Evolutionary conservation across 2,329 filamentous ascomycete species (phyloP).

Genomic region (Penicillium thymicola): DNA sequence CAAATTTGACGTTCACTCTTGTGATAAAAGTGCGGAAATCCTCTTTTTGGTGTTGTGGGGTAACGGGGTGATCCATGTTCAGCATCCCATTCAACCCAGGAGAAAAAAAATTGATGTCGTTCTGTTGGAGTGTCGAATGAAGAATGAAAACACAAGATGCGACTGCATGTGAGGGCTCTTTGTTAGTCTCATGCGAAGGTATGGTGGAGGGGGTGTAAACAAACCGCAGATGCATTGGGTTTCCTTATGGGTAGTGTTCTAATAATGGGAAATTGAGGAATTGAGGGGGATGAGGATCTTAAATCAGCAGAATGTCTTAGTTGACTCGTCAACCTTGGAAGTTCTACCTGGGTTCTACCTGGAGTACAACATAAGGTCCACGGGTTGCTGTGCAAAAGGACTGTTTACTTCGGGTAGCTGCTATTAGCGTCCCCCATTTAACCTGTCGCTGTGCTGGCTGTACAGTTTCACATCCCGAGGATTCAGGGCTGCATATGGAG

Average conservation of each 20-base stretch:
- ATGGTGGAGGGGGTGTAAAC: neutral
- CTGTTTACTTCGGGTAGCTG: constrained; percentile 2
- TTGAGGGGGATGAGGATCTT: neutral
- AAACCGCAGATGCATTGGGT: neutral
- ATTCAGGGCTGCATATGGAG: neutral
- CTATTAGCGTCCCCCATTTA: neutral
- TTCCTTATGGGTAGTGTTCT: neutral
- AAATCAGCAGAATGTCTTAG: neutral
- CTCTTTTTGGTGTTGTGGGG: constrained; percentile 24
- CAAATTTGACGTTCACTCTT: constrained; percentile 34
- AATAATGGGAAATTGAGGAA: neutral
- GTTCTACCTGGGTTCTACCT: neutral
- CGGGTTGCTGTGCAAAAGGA: neutral
- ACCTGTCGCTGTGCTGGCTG: neutral
- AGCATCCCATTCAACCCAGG: neutral
- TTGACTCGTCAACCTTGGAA: neutral
- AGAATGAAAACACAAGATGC: neutral
- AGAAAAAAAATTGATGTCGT: too few species aligned
- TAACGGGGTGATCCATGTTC: constrained; percentile 10
- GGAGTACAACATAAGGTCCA: neutral
- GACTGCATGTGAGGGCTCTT: neutral
- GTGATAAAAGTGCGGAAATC: constrained; percentile 29
- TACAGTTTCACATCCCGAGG: neutral
- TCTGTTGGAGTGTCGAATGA: too few species aligned
- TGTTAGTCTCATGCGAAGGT: neutral